These are phyloP conservation scores for Pholiota adiposa DNA, from an alignment of 1,284 basidiomycete genomes.

Conservation along the genomic window DNA sequence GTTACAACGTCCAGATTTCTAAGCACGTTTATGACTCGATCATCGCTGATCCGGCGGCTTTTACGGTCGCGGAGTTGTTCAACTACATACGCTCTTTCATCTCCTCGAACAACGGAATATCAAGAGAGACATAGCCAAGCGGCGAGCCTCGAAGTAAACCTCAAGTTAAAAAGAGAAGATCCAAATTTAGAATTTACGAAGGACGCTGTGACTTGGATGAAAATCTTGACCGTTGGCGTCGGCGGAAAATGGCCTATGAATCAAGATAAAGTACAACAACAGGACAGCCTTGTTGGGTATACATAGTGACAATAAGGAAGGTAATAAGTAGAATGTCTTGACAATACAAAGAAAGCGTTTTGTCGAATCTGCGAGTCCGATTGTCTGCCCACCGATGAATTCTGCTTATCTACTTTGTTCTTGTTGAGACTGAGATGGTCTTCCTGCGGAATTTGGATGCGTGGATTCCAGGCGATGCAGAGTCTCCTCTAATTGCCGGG, in stretches of 20 bases:
- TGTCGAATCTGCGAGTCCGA: not conserved
- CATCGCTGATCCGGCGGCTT: not conserved
- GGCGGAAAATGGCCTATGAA: not conserved
- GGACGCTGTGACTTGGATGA: not conserved
- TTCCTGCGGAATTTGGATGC: slow-evolving; percentile 10
- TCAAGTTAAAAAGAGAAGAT: not conserved
- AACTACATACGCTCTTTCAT: not conserved
- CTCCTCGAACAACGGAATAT: not conserved
- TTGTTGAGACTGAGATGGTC: slow-evolving; percentile 1
- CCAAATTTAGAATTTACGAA: not conserved
- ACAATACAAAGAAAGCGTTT: slow-evolving; percentile 6
- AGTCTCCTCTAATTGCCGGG: slow-evolving; percentile 57
- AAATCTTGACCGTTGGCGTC: not conserved
- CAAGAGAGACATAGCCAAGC: not conserved
- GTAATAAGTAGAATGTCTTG: slow-evolving; percentile 10
- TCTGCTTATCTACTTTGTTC: not conserved
- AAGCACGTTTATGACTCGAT: not conserved
- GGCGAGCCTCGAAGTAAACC: not conserved
- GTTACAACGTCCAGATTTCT: not conserved
- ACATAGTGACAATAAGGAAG: not conserved
- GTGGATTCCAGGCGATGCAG: slow-evolving; percentile 51
- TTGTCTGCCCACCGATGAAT: slow-evolving; percentile 2
- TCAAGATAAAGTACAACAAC: slow-evolving; percentile 1
- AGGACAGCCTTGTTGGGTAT: not conserved
- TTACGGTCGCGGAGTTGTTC: not conserved